Evolutionary conservation across 2,329 filamentous ascomycete genomes (phyloP), one percentile per base, ranked within the genome.

Genomic region (Zarea fungicola): DNA sequence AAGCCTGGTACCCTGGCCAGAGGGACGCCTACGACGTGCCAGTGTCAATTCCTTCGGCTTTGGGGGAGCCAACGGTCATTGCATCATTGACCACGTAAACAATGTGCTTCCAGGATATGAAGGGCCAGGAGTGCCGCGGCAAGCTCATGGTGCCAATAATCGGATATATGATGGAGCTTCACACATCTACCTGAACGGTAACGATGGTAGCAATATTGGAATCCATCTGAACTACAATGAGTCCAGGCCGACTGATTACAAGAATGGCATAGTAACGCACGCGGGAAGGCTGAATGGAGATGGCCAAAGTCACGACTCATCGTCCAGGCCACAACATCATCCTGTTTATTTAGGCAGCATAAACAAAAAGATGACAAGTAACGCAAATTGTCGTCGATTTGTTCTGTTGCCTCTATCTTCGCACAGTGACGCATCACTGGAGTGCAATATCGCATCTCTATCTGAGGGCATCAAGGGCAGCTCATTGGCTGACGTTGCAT

Each of bases 1-100:
- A 6, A 19, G 37, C 6, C 4, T 47, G 2, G 49, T 39, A 1
- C 41, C 29, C 6, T 55, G 54, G 53, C 48, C 48, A 1, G 21
- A 49, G 4, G 51, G 48, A 13, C 36, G 11, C 11, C n/a, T 26
- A 3, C 39, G 22, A 6, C 14, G 32, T 6, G 23, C 23, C 3
- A 41, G 39, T 18, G 18, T 35, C 23, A 41, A 28, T 16, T 41
- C 39, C 2, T 28, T 28, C 19, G 39, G 39, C 6, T 41, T 16
- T 10, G 39, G 39, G 5, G 39, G 39, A 8, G 14, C 39, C 10
- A 41, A 28, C n/a, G 39, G 21, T 3, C 39, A 41, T 11, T 23
- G n/a, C 22, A 26, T 41, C 11, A n/a, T 41, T 14, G 39, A 41
- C 7, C 21, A 41, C 19, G 23, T 41, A 5, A 2, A 4, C 8